Conservation (phyloP, 225 moss, liverwort and hornwort genomes). For the Lunularia cruciata region DNA sequence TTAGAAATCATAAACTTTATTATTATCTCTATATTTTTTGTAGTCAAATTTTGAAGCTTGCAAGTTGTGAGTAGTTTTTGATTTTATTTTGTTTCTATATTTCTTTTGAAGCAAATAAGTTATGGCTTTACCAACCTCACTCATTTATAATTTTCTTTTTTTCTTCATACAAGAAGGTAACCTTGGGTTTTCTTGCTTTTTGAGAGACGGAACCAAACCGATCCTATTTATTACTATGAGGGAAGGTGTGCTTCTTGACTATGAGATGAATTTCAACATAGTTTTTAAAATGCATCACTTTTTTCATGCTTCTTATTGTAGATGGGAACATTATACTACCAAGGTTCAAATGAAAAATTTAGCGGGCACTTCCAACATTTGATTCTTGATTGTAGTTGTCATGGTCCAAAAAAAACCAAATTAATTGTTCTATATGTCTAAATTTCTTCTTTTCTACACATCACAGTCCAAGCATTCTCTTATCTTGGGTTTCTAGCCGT, state of each 20-base stretch:
- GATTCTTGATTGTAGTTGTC: too few relatives aligned
- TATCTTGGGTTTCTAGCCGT: too few relatives aligned
- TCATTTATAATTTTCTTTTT: conserved; percentile 20
- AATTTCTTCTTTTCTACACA: too few relatives aligned
- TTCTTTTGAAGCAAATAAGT: not conserved
- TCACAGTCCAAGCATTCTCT: too few relatives aligned
- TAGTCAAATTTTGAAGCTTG: too few relatives aligned
- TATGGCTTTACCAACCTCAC: not conserved
- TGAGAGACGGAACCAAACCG: conserved; percentile 63
- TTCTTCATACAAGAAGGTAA: conserved; percentile 54
- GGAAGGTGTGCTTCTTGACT: conserved; percentile 44
- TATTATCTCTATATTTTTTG: too few relatives aligned
- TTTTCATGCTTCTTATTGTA: not conserved
- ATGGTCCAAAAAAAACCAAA: too few relatives aligned
- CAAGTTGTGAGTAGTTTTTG: not conserved
- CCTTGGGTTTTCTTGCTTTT: conserved; percentile 76
- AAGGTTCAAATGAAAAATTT: too few relatives aligned
- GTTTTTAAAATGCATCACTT: not conserved
- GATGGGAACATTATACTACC: too few relatives aligned
- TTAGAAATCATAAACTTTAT: too few relatives aligned
- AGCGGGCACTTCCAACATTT: too few relatives aligned
- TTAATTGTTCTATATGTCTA: too few relatives aligned
- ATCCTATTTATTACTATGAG: conserved; percentile 59
- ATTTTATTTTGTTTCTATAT: not conserved
- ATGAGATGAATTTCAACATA: conserved; percentile 9